A percentile compares a stretch with the other conserved stretches of the same genome.
These are phyloP conservation scores for Ulvella scutata DNA, from an alignment of 139 green algal genomes.

Conservation along the genomic window DNA sequence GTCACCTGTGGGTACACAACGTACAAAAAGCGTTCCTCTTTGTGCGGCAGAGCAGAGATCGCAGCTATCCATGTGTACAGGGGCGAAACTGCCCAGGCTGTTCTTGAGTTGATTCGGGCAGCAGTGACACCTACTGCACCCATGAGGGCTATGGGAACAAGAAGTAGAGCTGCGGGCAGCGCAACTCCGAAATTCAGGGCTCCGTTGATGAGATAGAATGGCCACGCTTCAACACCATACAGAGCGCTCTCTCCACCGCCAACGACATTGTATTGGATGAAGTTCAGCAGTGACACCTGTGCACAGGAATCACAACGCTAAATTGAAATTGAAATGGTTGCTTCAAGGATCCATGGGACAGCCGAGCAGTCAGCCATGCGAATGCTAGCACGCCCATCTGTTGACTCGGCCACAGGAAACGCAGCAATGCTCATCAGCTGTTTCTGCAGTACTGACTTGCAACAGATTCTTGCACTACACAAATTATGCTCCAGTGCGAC, in stretches of 20 bases:
- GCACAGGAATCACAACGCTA: too few species aligned
- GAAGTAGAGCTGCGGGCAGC: conserved; percentile 26
- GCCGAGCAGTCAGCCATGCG: too few species aligned
- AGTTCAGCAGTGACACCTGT: conserved; percentile 50
- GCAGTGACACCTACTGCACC: not conserved
- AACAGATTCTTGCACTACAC: too few species aligned
- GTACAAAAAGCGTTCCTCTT: conserved; percentile 71
- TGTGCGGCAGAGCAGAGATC: conserved; percentile 57
- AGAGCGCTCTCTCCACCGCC: conserved; percentile 46
- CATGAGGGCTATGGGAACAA: not conserved
- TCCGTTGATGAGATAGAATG: conserved; percentile 57
- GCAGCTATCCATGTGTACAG: conserved; percentile 44
- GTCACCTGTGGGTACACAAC: conserved; percentile 42
- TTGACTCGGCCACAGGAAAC: too few species aligned
- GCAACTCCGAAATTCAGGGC: conserved; percentile 26
- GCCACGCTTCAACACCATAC: conserved; percentile 48
- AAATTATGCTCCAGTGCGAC: too few species aligned
- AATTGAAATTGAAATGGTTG: too few species aligned
- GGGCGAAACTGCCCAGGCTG: conserved; percentile 13
- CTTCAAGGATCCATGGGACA: too few species aligned
- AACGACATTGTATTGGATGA: conserved; percentile 51
- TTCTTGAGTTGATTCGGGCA: not conserved
- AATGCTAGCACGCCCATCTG: too few species aligned
- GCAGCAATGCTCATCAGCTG: too few species aligned
- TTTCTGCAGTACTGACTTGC: too few species aligned